Evolutionary conservation across 2,329 filamentous ascomycete species (phyloP).

Genomic region (Karstenula rhodostoma): DNA sequence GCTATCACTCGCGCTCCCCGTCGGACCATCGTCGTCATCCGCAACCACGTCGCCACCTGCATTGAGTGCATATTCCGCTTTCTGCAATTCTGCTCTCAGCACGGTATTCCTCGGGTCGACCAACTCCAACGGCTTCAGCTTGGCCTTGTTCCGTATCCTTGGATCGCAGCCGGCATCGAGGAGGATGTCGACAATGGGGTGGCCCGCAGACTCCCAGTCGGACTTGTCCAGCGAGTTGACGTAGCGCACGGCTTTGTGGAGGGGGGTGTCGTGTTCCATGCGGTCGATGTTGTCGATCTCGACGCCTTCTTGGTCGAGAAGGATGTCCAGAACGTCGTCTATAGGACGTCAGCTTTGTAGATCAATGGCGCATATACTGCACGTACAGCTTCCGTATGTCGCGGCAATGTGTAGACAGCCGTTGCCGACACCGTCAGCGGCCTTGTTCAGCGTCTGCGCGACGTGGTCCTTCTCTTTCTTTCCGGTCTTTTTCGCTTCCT

Average conservation of each 20-base stretch:
- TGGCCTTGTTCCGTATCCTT: slow-evolving; percentile 73
- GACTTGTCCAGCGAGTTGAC: slow-evolving; percentile 72
- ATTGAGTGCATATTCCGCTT: slow-evolving; percentile 71
- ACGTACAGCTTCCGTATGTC: slow-evolving; percentile 81
- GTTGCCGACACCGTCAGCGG: slow-evolving; percentile 85
- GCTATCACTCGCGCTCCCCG: slow-evolving; percentile 59
- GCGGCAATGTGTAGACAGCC: slow-evolving; percentile 91
- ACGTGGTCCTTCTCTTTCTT: slow-evolving; percentile 65
- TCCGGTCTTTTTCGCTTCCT: slow-evolving; percentile 58
- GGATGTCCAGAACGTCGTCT: slow-evolving; percentile 82
- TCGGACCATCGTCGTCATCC: slow-evolving; percentile 57
- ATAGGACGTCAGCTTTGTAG: not conserved
- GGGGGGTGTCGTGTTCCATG: slow-evolving; percentile 76
- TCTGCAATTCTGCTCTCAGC: slow-evolving; percentile 70
- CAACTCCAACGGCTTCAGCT: slow-evolving; percentile 74
- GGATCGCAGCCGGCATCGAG: slow-evolving; percentile 78
- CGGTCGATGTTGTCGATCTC: slow-evolving; percentile 82
- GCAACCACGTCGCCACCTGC: slow-evolving; percentile 58
- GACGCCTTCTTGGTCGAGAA: slow-evolving; percentile 83
- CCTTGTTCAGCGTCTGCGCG: slow-evolving; percentile 82
- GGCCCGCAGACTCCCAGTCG: slow-evolving; percentile 72
- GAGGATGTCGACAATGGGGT: slow-evolving; percentile 77
- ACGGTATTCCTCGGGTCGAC: slow-evolving; percentile 74
- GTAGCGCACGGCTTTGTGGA: slow-evolving; percentile 81
- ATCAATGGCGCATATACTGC: not conserved